A percentile compares a stretch with the other conserved stretches of the same genome.
Conservation (phyloP, 2,329 filamentous ascomycete species). For the Akanthomyces uredinophilus region DNA sequence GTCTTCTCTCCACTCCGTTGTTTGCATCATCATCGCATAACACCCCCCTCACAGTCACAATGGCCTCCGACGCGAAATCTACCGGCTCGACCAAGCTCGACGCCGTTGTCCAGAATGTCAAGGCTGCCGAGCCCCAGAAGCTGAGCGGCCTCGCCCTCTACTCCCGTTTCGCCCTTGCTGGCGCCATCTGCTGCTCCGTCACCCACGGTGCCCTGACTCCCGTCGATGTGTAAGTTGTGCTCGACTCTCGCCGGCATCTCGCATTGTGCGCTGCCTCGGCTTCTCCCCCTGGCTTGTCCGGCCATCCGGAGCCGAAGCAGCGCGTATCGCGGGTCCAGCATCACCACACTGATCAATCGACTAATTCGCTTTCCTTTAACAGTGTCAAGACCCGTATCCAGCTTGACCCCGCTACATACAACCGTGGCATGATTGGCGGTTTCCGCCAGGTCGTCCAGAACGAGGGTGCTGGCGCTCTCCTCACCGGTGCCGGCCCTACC, state of each 20-base stretch:
- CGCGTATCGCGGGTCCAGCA: neutral
- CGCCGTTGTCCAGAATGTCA: conserved; percentile 38
- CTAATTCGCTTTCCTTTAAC: conserved; percentile 19
- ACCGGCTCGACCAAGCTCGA: conserved; percentile 42
- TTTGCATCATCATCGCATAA: conserved; percentile 20
- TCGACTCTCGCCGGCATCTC: neutral
- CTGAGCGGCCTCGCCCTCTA: conserved; percentile 64
- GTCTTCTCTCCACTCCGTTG: conserved; percentile 30
- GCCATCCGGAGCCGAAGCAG: neutral
- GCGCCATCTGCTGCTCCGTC: conserved; percentile 95
- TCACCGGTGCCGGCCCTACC: conserved; percentile 75
- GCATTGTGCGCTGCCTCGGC: neutral
- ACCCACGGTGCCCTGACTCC: conserved; percentile 96
- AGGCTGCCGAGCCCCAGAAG: conserved; percentile 37
- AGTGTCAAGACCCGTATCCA: conserved; percentile 89
- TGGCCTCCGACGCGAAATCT: conserved; percentile 35
- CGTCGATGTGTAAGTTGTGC: conserved; percentile 92
- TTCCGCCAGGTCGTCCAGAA: conserved; percentile 72
- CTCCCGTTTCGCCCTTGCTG: conserved; percentile 93
- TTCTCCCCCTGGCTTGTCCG: neutral
- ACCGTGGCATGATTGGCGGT: conserved; percentile 72
- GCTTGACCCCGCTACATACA: conserved; percentile 78
- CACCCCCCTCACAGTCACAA: conserved; percentile 29
- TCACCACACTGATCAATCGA: conserved; percentile 3
- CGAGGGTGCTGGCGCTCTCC: conserved; percentile 73